Base-by-base conservation (phyloP, 805 yeast species). In the Spathaspora arborariae region DNA sequence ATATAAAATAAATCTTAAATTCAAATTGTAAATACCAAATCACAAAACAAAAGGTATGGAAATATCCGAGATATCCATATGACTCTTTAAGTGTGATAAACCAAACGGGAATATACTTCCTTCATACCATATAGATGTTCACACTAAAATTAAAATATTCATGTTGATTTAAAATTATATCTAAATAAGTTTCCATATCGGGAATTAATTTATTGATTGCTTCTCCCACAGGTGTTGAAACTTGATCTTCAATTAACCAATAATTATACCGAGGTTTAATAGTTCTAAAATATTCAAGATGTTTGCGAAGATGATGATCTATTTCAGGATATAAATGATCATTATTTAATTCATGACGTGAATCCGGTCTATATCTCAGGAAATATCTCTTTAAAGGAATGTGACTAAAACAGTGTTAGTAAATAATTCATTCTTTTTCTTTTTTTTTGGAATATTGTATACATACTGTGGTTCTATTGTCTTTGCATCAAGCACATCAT, bases 141-240 rank as follows among this genome's bases (percentile, higher is more conserved):
- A 47, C 41, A 38, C 36, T 47, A 15, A 30, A 41, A 34, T 47
- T 47, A 10, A 24, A 34, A 33, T 47, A 47, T 27, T 26, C 41
- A 2, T 8, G 18, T 21, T 43, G 36, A 30, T 20, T 18, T 8
- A 47, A 21, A 10, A 47, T 10, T 3, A 26, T 11, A 20, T 44
- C 40, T 19, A 47, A 44, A 45, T 47, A 47, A 7, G 1, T 24
- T 16, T 33, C 39, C 33, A 47, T 26, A 22, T 27, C 42, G 4
- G 10, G 16, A 5, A 47, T 37, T 15, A 47, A 39, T 13, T 15
- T 41, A 19, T 39, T 38, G 4, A 42, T 42, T 15, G 40, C 38
- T 33, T 30, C 24, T 7, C 16, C 41, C 30, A 41, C 44, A 20
- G 35, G 19, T 4, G 13, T 13, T 7, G 47, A 40, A 39, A 45